Conservation (phyloP, 2,329 filamentous ascomycete genomes). For the Aspergillus jensenii region DNA sequence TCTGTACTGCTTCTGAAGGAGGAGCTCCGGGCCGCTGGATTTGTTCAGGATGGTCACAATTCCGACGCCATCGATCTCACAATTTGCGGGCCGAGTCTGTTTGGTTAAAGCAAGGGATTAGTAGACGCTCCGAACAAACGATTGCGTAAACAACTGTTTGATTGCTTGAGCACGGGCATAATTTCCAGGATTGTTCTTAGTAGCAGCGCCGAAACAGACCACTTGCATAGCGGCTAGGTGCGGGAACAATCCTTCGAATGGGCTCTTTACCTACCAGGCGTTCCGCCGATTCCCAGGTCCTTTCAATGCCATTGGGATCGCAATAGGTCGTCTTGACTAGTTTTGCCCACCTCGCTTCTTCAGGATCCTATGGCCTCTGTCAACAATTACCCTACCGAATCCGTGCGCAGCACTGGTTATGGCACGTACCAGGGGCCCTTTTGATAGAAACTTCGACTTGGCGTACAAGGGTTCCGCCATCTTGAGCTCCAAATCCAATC, state of each 20-base stretch:
- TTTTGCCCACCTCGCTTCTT: conserved; percentile 44
- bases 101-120: neutral
- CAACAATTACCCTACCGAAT: neutral
- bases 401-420: neutral
- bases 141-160: neutral
- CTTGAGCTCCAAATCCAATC: neutral
- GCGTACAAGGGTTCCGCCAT: conserved; percentile 26
- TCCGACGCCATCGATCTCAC: conserved; percentile 57
- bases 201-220: neutral
- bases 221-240: neutral
- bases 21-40: conserved; percentile 48
- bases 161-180: neutral
- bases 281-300: conserved; percentile 48
- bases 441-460: conserved; percentile 32
- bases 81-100: conserved; percentile 51
- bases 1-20: conserved; percentile 61
- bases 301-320: conserved; percentile 43
- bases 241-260: neutral
- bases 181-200: neutral
- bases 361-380: conserved; percentile 28
- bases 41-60: conserved; percentile 60
- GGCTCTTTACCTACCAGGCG: conserved; percentile 34
- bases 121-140: neutral
- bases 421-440: conserved; percentile 35
- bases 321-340: conserved; percentile 44